Evolutionary conservation across 805 yeast species (phyloP).

Genomic region (Millerozyma acaciae): DNA sequence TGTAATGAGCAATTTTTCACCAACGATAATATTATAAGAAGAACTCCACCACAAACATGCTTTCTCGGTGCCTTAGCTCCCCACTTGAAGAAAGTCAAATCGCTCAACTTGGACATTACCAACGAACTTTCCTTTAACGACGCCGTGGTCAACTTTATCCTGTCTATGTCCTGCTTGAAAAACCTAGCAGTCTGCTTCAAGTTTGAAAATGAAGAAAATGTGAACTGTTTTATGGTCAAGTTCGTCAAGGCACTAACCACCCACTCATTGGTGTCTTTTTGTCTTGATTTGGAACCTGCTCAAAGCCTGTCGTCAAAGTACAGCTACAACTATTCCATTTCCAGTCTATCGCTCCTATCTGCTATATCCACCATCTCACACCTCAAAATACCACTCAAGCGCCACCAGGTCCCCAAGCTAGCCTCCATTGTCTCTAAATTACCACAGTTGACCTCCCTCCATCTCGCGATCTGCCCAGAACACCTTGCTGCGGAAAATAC

Average conservation of each 20-base stretch:
- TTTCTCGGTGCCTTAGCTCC: conserved; percentile 9
- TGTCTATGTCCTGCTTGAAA: background rate
- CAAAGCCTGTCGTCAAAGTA: conserved; percentile 2
- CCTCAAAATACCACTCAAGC: conserved; percentile 9
- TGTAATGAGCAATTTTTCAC: conserved; percentile 11
- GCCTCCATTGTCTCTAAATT: conserved; percentile 4
- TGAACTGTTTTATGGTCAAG: conserved; percentile 3
- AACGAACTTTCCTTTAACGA: conserved; percentile 13
- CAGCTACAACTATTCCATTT: conserved; percentile 1
- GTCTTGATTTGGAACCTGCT: conserved; percentile 6
- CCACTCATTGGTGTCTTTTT: conserved; percentile 6
- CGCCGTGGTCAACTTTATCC: conserved; percentile 5
- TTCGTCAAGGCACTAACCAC: conserved; percentile 4
- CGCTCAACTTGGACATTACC: conserved; percentile 7
- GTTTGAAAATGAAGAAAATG: conserved; percentile 6
- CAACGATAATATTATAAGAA: conserved; percentile 5
- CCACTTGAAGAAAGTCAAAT: conserved; percentile 4
- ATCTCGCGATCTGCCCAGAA: conserved; percentile 4
- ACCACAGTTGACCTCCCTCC: conserved; percentile 3
- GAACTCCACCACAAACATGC: conserved; percentile 8
- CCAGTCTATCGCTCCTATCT: conserved; percentile 1
- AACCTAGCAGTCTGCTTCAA: background rate
- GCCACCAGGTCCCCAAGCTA: conserved; percentile 6
- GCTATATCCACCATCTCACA: conserved; percentile 4
- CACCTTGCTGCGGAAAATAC: conserved; percentile 2